Conservation (phyloP, 176 grass and related monocot genomes). For the Chloris gayana region DNA sequence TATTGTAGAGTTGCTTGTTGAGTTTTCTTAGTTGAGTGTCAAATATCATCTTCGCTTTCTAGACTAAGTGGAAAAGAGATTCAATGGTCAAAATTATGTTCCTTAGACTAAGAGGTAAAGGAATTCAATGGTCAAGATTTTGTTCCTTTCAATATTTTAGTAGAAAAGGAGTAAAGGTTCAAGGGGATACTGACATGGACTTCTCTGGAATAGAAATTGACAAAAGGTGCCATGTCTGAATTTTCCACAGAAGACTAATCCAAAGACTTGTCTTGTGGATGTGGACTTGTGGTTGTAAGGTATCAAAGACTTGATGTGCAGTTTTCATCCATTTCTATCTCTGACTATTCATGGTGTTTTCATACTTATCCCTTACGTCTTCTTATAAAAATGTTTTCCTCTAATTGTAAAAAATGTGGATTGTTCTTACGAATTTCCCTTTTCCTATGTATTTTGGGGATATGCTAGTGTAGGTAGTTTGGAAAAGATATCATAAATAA, state of each 20-base stretch:
- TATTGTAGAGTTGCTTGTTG: constrained; percentile 12
- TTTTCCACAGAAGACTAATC: constrained; percentile 15
- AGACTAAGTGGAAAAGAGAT: constrained; percentile 20
- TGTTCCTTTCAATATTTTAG: not conserved
- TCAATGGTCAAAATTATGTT: constrained; percentile 20
- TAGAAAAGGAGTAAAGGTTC: constrained; percentile 16
- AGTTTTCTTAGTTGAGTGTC: constrained; percentile 9
- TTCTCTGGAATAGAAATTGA: not conserved
- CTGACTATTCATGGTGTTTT: constrained; percentile 8
- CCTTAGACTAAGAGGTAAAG: constrained; percentile 11
- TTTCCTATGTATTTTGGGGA: not conserved
- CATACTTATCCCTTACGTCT: constrained; percentile 8
- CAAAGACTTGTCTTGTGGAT: not conserved
- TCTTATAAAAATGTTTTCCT: not conserved
- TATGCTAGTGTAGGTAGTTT: not conserved
- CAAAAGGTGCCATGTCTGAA: not conserved
- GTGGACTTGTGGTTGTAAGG: too few relatives aligned
- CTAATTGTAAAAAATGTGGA: not conserved
- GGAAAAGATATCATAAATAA: not conserved
- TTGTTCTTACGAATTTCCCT: not conserved
- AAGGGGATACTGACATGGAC: not conserved
- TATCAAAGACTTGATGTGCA: not conserved
- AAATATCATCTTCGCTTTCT: constrained; percentile 30
- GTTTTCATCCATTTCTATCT: not conserved
- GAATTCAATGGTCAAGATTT: constrained; percentile 31